phyloP scores from a whole-genome alignment of 352 stramenopile species.

The Phytophthora fragariae region DNA sequence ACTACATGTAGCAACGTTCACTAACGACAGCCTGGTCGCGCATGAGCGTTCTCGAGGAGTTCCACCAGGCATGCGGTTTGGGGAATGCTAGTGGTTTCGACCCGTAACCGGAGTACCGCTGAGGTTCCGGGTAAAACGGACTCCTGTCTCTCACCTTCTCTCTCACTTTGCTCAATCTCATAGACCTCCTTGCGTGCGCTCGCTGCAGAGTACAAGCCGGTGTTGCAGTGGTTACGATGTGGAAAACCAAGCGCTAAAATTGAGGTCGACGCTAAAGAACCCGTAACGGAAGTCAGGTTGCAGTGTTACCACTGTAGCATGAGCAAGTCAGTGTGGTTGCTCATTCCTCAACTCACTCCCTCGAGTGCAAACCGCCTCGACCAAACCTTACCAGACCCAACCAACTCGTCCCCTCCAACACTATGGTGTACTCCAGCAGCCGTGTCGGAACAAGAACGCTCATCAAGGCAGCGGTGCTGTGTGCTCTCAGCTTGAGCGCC shows the following conservation, averaged over 20 bases:
- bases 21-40: no score
- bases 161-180: slow-evolving; percentile 14
- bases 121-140: slow-evolving; percentile 21
- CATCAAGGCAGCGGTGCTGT: slow-evolving; percentile 38
- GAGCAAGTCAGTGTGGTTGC: neutral
- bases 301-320: slow-evolving; percentile 3
- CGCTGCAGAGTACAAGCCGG: slow-evolving; percentile 8
- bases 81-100: slow-evolving; percentile 8
- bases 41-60: neutral
- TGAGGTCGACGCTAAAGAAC: slow-evolving; percentile 23
- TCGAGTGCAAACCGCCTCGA: slow-evolving; percentile 29
- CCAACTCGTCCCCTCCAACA: slow-evolving; percentile 9
- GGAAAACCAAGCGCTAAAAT: slow-evolving; percentile 22
- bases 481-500: slow-evolving; percentile 31
- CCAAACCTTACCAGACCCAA: slow-evolving; percentile 8
- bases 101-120: neutral
- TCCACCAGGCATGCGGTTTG: neutral
- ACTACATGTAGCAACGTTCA: no score
- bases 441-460: slow-evolving; percentile 27
- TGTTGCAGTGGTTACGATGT: slow-evolving; percentile 34
- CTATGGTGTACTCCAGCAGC: slow-evolving; percentile 39
- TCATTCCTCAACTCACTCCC: slow-evolving; percentile 37
- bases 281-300: slow-evolving; percentile 25
- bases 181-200: slow-evolving; percentile 21
- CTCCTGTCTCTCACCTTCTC: neutral